Evolutionary conservation across 2,329 filamentous ascomycete genomes (phyloP).

Genomic region (Fusarium papillatum): DNA sequence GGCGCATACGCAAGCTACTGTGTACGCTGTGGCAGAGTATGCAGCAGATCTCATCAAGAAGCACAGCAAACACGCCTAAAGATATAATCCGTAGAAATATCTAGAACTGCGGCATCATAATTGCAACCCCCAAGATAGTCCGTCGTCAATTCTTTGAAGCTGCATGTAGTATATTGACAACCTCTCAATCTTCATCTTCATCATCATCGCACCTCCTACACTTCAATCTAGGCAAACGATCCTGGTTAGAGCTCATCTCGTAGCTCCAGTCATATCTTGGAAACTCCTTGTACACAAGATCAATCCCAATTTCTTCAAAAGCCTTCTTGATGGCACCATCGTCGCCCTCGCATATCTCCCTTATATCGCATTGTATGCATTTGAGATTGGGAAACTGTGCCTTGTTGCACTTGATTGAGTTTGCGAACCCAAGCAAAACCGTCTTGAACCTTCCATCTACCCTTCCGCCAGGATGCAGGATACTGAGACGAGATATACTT

Average conservation of each 20-base stretch:
- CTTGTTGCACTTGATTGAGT: background rate
- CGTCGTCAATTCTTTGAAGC: too few species aligned
- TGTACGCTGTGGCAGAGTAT: conserved; percentile 35
- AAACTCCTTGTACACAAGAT: background rate
- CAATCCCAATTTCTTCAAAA: background rate
- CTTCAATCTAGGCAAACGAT: background rate
- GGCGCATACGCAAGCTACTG: conserved; percentile 28
- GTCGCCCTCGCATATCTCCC: background rate
- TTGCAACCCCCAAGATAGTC: too few species aligned
- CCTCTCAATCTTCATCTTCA: too few species aligned
- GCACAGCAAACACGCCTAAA: background rate
- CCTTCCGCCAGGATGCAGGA: background rate
- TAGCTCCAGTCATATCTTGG: background rate
- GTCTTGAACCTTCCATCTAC: background rate
- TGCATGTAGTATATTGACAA: too few species aligned
- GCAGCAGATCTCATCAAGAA: conserved; percentile 22
- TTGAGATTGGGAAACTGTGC: background rate
- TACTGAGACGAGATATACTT: background rate
- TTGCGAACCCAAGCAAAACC: background rate
- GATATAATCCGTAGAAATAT: background rate
- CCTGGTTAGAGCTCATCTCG: background rate
- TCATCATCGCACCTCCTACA: too few species aligned
- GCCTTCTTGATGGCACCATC: background rate
- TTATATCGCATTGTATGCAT: background rate
- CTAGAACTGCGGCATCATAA: too few species aligned